Conservation (phyloP, 331 rosid species). For the Pyracantha coccinea region DNA sequence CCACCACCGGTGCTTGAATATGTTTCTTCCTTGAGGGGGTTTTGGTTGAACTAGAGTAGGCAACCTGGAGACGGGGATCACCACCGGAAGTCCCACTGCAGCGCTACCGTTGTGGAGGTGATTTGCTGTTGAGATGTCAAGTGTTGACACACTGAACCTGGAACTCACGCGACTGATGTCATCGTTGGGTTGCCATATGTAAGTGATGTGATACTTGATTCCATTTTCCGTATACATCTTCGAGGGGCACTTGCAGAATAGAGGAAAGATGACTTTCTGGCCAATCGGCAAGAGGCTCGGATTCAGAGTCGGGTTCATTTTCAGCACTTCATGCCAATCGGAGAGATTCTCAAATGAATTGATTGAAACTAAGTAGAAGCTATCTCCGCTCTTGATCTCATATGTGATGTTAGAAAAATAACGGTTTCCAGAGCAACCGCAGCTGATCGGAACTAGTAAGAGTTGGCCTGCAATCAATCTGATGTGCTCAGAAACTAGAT, state of each 20-base stretch:
- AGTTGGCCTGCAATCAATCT: slow-evolving; percentile 36
- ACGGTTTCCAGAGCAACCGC: slow-evolving; percentile 45
- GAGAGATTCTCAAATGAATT: slow-evolving; percentile 49
- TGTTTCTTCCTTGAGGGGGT: slow-evolving; percentile 10
- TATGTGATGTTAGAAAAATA: slow-evolving; percentile 53
- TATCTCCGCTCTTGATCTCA: slow-evolving; percentile 36
- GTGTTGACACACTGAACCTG: slow-evolving; percentile 36
- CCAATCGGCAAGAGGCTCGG: slow-evolving; percentile 29
- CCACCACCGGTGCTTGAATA: slow-evolving; percentile 9
- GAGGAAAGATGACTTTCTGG: slow-evolving; percentile 40
- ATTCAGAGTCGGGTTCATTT: slow-evolving; percentile 30
- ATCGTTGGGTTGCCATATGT: slow-evolving; percentile 54
- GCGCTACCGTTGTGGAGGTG: slow-evolving; percentile 17
- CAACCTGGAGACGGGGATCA: slow-evolving; percentile 45
- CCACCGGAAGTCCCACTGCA: slow-evolving; percentile 30
- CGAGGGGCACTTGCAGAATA: slow-evolving; percentile 66
- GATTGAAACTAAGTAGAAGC: slow-evolving; percentile 26
- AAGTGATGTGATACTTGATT: slow-evolving; percentile 38
- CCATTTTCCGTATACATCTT: slow-evolving; percentile 24
- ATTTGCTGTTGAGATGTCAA: slow-evolving; percentile 36
- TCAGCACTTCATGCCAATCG: slow-evolving; percentile 20
- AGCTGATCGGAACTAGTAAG: slow-evolving; percentile 53
- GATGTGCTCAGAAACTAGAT: slow-evolving; percentile 15
- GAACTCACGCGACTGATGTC: slow-evolving; percentile 29
- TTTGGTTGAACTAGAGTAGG: slow-evolving; percentile 36